Evolutionary conservation across 495 filamentous ascomycete species (phyloP).

Genomic region (Sabuloglossum arenarium): DNA sequence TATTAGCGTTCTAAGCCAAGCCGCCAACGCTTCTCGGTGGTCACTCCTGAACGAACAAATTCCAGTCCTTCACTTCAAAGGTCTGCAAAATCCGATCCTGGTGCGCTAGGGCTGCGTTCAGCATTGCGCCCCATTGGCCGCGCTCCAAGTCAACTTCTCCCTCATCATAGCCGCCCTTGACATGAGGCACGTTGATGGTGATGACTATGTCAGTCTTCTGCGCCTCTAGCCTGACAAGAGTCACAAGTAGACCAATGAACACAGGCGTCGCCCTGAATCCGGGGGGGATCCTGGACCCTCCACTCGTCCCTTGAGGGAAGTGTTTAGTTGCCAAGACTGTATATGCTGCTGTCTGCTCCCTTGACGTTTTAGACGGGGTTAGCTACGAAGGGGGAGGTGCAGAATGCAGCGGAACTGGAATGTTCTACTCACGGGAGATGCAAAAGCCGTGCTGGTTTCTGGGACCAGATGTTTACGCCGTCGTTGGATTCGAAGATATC

Average conservation of each 20-base stretch:
- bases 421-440: slow-evolving; percentile 23
- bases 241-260: slow-evolving; percentile 43
- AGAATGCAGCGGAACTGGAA: not conserved
- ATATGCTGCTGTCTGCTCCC: slow-evolving; percentile 9
- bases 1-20: no score
- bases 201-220: slow-evolving; percentile 72
- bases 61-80: slow-evolving; percentile 68
- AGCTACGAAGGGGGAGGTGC: not conserved
- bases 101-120: slow-evolving; percentile 39
- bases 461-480: slow-evolving; percentile 8
- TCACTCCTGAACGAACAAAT: slow-evolving; percentile 48
- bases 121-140: slow-evolving; percentile 36
- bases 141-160: slow-evolving; percentile 42
- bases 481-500: slow-evolving; percentile 41
- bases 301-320: not conserved
- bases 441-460: slow-evolving; percentile 20
- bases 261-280: slow-evolving; percentile 14
- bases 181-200: slow-evolving; percentile 75
- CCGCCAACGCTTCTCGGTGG: no score
- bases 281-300: slow-evolving; percentile 2
- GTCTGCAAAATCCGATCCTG: slow-evolving; percentile 39
- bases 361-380: not conserved
- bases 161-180: slow-evolving; percentile 36
- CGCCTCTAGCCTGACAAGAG: slow-evolving; percentile 49
- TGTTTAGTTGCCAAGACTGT: slow-evolving; percentile 9